Evolutionary conservation across 1,284 basidiomycete genomes (phyloP).

Genomic region (Apiotrichum domesticum): DNA sequence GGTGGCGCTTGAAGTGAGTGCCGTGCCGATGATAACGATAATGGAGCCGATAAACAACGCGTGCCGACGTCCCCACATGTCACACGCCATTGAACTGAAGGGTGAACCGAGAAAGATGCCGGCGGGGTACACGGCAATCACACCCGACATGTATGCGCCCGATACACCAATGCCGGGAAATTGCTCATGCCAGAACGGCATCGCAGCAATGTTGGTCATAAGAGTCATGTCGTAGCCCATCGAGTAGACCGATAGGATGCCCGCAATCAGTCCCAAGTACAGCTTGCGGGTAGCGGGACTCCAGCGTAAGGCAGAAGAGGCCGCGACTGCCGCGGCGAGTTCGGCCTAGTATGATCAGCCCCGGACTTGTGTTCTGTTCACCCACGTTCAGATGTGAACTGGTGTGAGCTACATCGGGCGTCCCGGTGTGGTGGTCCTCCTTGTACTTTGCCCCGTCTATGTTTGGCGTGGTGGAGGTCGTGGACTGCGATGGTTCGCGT

Average conservation of each 20-base stretch:
- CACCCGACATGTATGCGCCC: not conserved
- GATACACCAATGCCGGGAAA: not conserved
- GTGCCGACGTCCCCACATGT: slow-evolving; percentile 52
- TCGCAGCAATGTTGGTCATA: not conserved
- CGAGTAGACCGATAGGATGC: not conserved
- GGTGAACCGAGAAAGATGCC: slow-evolving; percentile 2
- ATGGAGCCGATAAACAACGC: slow-evolving; percentile 52
- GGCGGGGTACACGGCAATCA: not conserved
- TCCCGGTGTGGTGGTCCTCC: too few species aligned
- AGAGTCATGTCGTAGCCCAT: slow-evolving; percentile 3
- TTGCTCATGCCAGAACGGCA: not conserved
- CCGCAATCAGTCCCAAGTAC: too few species aligned
- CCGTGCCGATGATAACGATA: slow-evolving; percentile 47
- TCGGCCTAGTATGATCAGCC: too few species aligned
- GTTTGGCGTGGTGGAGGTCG: too few species aligned
- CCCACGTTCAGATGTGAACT: too few species aligned
- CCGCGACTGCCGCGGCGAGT: too few species aligned
- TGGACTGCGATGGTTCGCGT: too few species aligned
- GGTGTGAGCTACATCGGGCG: too few species aligned
- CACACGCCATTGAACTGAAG: slow-evolving; percentile 19
- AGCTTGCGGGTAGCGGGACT: too few species aligned
- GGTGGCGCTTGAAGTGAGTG: slow-evolving; percentile 31
- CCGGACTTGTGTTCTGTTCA: too few species aligned
- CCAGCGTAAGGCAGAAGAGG: too few species aligned
- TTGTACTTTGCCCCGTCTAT: too few species aligned